A percentile compares a stretch with the other conserved stretches of the same genome.
Evolutionary conservation across 2,329 filamentous ascomycete genomes (phyloP).

Genomic region (Elsinoe australis): DNA sequence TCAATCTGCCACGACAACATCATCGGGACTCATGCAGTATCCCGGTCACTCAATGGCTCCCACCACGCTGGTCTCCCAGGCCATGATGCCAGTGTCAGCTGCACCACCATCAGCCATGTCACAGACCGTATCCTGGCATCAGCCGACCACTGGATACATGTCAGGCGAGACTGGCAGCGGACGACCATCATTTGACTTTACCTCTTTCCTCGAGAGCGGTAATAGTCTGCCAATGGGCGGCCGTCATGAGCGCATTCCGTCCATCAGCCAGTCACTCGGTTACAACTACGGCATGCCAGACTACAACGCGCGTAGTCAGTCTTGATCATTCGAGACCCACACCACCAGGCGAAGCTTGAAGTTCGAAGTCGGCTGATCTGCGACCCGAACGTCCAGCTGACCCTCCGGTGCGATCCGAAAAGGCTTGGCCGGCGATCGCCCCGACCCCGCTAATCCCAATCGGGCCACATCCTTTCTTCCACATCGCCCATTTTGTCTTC

Average conservation of each 20-base stretch:
- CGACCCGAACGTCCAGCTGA: constrained; percentile 7
- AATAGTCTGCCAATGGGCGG: constrained; percentile 8
- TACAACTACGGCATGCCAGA: constrained; percentile 15
- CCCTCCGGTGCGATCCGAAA: background rate
- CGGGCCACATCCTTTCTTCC: background rate
- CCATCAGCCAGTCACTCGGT: constrained; percentile 20
- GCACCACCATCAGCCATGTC: constrained; percentile 27
- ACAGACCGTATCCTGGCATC: constrained; percentile 28
- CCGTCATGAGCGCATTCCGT: constrained; percentile 21
- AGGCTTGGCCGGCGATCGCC: constrained; percentile 10
- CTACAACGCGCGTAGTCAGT: constrained; percentile 6
- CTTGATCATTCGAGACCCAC: constrained; percentile 1
- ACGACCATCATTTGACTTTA: constrained; percentile 27
- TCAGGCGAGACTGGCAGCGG: constrained; percentile 25
- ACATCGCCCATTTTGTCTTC: background rate
- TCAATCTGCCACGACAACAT: constrained; percentile 24
- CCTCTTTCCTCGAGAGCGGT: constrained; percentile 14
- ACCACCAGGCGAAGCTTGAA: constrained; percentile 5
- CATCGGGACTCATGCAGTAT: constrained; percentile 27
- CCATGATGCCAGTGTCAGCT: constrained; percentile 31
- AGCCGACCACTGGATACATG: constrained; percentile 28
- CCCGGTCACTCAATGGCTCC: constrained; percentile 28
- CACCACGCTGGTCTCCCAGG: constrained; percentile 28
- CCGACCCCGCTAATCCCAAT: background rate
- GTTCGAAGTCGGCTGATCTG: constrained; percentile 9